These are phyloP conservation scores for Hypoxylon sp. DNA, from an alignment of 2,329 filamentous ascomycete genomes.

Conservation along the genomic window DNA sequence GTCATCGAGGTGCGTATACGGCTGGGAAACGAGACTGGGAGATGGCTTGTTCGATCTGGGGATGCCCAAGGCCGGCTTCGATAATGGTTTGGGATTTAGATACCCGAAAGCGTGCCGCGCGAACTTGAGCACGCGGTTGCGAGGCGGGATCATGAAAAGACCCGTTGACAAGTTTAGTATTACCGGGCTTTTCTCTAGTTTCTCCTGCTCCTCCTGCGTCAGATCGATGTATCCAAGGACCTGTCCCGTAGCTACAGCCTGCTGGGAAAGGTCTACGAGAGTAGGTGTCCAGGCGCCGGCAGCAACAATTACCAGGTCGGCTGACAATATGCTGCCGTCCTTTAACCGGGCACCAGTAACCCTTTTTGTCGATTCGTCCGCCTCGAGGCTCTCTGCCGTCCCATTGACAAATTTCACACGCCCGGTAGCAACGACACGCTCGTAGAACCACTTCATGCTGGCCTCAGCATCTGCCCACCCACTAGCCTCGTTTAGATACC, in stretches of 20 bases:
- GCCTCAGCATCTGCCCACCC: constrained; percentile 87
- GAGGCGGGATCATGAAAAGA: constrained; percentile 81
- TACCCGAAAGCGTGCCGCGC: constrained; percentile 80
- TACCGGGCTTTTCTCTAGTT: constrained; percentile 77
- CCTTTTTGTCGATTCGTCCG: constrained; percentile 53
- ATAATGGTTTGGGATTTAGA: constrained; percentile 62
- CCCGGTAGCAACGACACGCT: constrained; percentile 66
- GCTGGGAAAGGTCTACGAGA: constrained; percentile 82
- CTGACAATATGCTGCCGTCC: constrained; percentile 66
- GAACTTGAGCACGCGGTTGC: constrained; percentile 74
- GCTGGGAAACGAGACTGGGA: constrained; percentile 54
- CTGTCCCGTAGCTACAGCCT: constrained; percentile 86
- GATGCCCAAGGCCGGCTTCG: constrained; percentile 51
- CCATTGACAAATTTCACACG: constrained; percentile 70
- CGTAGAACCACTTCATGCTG: constrained; percentile 75
- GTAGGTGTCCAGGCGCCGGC: constrained; percentile 89
- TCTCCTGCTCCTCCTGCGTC: constrained; percentile 77
- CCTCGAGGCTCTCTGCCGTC: constrained; percentile 62
- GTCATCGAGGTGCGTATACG: constrained; percentile 65
- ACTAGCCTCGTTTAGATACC: constrained; percentile 80
- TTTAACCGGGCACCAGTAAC: constrained; percentile 72
- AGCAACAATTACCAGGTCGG: constrained; percentile 83
- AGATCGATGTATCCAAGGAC: constrained; percentile 83
- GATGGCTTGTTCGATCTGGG: constrained; percentile 26
- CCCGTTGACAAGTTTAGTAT: constrained; percentile 79